Evolutionary conservation across 2,329 filamentous ascomycete genomes (phyloP), one percentile per base, ranked within the genome.

Genomic region (Fusarium xyrophilum): DNA sequence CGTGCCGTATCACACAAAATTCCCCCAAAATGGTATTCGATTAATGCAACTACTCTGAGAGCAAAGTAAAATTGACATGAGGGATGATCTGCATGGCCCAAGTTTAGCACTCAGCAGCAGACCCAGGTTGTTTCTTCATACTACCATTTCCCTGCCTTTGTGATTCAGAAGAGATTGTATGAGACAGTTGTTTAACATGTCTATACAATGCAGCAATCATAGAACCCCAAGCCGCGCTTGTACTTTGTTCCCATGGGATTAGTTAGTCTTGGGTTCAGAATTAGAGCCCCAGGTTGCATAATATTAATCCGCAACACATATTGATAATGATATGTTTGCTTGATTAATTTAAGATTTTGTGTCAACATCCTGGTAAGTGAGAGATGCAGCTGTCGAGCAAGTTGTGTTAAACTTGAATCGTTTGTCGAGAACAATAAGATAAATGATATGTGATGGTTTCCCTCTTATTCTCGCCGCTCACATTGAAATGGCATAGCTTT

Each of bases 1-100:
- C 67, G 67, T 46, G 52, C 47, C 42, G 51, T 43, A 44, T 60
- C 67, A 32, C 50, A 43, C 39, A 53, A 65, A 32, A 63, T 70
- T 63, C 67, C 67, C 67, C 55, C 36, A 32, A 48, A 60, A 55
- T 54, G 15, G 23, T 27, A n/a, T 55, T 46, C 30, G 43, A 44
- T 56, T 23, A 56, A 44, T 48, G 42, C 32, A 55, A 21, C 23
- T 30, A 56, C 48, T 46, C 42, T 56, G 21, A 38, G 36, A 21
- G 21, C 7, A 11, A 44, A 25, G 40, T 33, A 14, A 56, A n/a
- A n/a, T 23, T 19, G 28, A 15, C 21, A 28, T 30, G 15, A 11
- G 27, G n/a, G 17, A 36, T 55, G 42, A 38, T 48, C 17, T 39
- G 11, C 14, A 14, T 30, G 36, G 21, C 7, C n/a, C 13, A 19